Percentiles rank a stretch among this genome's conserved stretches.
These are phyloP conservation scores for Angophora floribunda DNA, from an alignment of 345 rosid species.

Conservation along the genomic window DNA sequence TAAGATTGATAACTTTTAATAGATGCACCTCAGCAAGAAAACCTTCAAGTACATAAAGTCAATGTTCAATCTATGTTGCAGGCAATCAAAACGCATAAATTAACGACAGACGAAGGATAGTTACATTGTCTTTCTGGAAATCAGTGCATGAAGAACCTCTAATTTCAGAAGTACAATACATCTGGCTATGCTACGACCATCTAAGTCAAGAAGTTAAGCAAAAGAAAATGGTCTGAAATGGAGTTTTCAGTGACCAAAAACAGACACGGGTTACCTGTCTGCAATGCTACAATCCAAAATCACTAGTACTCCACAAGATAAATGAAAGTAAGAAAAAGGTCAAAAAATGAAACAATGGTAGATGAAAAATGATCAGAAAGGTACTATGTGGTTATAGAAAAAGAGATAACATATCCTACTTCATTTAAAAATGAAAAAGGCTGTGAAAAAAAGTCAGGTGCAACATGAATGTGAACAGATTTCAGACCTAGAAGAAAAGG, in stretches of 20 bases:
- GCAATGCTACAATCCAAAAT: background rate
- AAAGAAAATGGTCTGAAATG: background rate
- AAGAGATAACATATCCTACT: background rate
- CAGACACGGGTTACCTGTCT: background rate
- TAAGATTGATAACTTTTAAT: background rate
- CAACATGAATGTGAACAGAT: background rate
- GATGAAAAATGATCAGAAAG: background rate
- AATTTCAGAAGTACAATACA: background rate
- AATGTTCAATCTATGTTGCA: background rate
- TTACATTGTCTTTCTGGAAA: background rate
- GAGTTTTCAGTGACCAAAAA: background rate
- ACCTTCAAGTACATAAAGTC: background rate
- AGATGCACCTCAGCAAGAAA: background rate
- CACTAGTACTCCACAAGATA: background rate
- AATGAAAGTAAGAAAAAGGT: background rate
- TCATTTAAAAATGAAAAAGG: background rate
- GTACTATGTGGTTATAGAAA: background rate
- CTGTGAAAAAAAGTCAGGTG: background rate
- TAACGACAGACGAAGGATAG: background rate
- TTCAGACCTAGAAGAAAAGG: background rate
- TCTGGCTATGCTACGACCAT: background rate
- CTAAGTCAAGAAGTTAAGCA: background rate
- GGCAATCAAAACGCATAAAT: background rate
- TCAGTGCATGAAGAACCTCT: background rate
- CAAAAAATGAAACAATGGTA: background rate